A percentile compares a stretch with the other conserved stretches of the same genome.
These are phyloP conservation scores for Aspergillus sp. DNA, from an alignment of 2,329 filamentous ascomycete genomes.

Conservation along the genomic window DNA sequence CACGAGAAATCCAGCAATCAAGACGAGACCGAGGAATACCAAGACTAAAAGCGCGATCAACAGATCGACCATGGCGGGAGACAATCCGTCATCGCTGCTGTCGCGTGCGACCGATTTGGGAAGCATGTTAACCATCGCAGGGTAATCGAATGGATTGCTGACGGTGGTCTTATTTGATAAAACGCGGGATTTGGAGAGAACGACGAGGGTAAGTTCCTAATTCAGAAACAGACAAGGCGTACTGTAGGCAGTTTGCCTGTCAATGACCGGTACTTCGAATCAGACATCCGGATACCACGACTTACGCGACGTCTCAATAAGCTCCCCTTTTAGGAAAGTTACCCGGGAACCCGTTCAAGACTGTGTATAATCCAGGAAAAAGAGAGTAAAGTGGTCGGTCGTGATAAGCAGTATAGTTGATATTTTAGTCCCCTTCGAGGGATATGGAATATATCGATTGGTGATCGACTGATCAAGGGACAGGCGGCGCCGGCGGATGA, in stretches of 20 bases:
- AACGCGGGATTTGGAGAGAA: no score
- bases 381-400: conserved; percentile 11
- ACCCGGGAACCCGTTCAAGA: no score
- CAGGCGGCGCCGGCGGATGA: not conserved
- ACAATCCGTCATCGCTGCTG: conserved; percentile 43
- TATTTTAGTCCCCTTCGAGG: not conserved
- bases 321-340: not conserved
- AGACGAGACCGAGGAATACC: conserved; percentile 61
- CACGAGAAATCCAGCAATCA: conserved; percentile 61
- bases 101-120: conserved; percentile 43
- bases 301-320: conserved; percentile 8
- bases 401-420: conserved; percentile 7
- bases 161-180: no score
- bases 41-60: conserved; percentile 73
- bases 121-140: conserved; percentile 34
- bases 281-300: not conserved
- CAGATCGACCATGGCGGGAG: conserved; percentile 60
- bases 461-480: conserved; percentile 7
- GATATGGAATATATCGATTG: conserved; percentile 7
- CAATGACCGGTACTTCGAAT: not conserved
- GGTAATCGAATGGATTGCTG: not conserved
- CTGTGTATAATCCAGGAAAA: not conserved
- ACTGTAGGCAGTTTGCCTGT: not conserved
- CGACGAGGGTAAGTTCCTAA: no score
- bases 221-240: no score